Percentiles rank a stretch among this genome's conserved stretches.
These are phyloP conservation scores for Hypoxylon sp. DNA, from an alignment of 2,329 filamentous ascomycete genomes.

Conservation along the genomic window DNA sequence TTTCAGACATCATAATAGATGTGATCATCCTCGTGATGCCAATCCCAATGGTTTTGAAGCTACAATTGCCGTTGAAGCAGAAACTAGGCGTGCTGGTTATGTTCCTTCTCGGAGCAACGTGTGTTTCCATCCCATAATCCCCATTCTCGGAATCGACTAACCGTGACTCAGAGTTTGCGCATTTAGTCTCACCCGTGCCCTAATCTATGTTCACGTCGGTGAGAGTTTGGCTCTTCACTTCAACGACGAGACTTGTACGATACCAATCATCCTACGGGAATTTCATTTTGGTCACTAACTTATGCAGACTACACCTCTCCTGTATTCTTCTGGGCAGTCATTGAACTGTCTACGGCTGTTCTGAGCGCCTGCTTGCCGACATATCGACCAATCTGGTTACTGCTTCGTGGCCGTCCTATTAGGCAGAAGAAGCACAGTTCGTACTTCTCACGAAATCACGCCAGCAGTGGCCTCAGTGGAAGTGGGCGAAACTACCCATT, in stretches of 20 bases:
- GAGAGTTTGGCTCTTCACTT: slow-evolving; percentile 43
- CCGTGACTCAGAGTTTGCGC: slow-evolving; percentile 44
- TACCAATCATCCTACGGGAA: not conserved
- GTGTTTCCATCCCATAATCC: slow-evolving; percentile 9
- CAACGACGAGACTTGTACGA: slow-evolving; percentile 51
- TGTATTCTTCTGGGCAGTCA: slow-evolving; percentile 47
- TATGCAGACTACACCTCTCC: slow-evolving; percentile 50
- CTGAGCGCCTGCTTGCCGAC: slow-evolving; percentile 46
- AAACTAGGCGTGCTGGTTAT: slow-evolving; percentile 50
- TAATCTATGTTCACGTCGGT: slow-evolving; percentile 39
- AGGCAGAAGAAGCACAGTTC: slow-evolving; percentile 13
- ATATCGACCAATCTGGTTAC: slow-evolving; percentile 39
- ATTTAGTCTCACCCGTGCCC: slow-evolving; percentile 42
- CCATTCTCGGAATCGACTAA: slow-evolving; percentile 13
- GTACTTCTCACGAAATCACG: slow-evolving; percentile 17
- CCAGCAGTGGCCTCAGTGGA: slow-evolving; percentile 20
- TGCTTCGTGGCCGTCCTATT: slow-evolving; percentile 26
- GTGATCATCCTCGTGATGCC: slow-evolving; percentile 50
- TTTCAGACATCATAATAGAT: slow-evolving; percentile 48
- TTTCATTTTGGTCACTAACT: slow-evolving; percentile 1
- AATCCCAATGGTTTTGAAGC: slow-evolving; percentile 48
- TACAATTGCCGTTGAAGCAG: slow-evolving; percentile 48
- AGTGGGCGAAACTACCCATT: slow-evolving; percentile 17
- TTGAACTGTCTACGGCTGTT: slow-evolving; percentile 43
- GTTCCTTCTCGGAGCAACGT: slow-evolving; percentile 50